Evolutionary conservation across 208 protist species (phyloP).

Genomic region (Angomonas deanei): DNA sequence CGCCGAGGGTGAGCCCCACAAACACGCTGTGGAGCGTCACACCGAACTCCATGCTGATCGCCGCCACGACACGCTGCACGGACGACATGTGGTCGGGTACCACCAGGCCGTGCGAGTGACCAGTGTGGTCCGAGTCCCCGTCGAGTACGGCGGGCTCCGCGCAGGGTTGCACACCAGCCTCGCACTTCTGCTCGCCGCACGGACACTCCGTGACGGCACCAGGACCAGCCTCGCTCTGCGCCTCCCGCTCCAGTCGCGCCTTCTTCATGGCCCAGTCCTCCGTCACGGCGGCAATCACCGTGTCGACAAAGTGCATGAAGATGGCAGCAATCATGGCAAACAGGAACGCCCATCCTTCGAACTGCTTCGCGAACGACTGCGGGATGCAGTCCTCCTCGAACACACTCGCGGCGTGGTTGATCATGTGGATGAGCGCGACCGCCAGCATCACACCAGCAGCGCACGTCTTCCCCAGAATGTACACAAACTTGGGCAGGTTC

Average conservation of each 20-base stretch:
- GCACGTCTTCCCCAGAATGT: conserved; percentile 42
- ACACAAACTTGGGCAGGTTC: conserved; percentile 27
- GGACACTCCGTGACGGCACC: neutral
- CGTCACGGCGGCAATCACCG: conserved; percentile 18
- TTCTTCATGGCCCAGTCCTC: conserved; percentile 1
- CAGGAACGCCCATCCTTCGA: conserved; percentile 42
- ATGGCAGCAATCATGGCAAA: conserved; percentile 46
- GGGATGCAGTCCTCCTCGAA: conserved; percentile 33
- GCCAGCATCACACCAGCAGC: conserved; percentile 53
- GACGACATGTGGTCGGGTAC: conserved; percentile 9
- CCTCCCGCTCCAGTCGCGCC: neutral
- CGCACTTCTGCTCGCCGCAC: neutral
- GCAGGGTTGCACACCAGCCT: neutral
- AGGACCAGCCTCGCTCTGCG: neutral
- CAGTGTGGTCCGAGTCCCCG: conserved; percentile 1
- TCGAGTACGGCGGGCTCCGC: neutral
- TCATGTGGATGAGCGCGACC: conserved; percentile 52
- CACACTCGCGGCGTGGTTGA: conserved; percentile 11
- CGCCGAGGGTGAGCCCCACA: conserved; percentile 41
- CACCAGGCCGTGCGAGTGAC: conserved; percentile 15
- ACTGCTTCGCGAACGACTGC: conserved; percentile 26
- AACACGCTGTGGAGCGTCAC: conserved; percentile 68
- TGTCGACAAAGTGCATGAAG: conserved; percentile 57
- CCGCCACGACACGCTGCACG: conserved; percentile 23
- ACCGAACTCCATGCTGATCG: conserved; percentile 62